phyloP scores from a whole-genome alignment of 257 asterid genomes.

The Penstemon newberryi region DNA sequence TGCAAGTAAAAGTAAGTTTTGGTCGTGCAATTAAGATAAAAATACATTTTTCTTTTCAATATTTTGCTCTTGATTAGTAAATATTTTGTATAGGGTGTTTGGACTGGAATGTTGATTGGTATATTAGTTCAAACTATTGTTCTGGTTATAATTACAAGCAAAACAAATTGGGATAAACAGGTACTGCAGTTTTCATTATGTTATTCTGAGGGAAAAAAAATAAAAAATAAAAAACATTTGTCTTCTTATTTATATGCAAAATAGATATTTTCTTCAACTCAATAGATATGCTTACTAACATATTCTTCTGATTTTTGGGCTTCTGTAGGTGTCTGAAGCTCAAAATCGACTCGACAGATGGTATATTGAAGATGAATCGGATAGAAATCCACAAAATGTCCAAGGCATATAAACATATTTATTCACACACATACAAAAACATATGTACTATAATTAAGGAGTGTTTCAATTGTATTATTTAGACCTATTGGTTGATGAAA shows the following conservation, averaged over 20 bases:
- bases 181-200: slow-evolving; percentile 19
- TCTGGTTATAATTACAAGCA: slow-evolving; percentile 40
- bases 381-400: not conserved
- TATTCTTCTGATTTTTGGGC: too few relatives aligned
- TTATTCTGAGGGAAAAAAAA: too few relatives aligned
- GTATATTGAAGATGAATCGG: slow-evolving; percentile 33
- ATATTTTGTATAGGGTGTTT: slow-evolving; percentile 49
- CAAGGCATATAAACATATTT: too few relatives aligned
- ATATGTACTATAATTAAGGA: too few relatives aligned
- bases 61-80: too few relatives aligned
- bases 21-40: too few relatives aligned
- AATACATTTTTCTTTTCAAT: not conserved
- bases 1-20: slow-evolving; percentile 45
- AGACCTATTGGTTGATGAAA: too few relatives aligned
- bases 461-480: too few relatives aligned
- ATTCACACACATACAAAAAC: too few relatives aligned
- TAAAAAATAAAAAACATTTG: too few relatives aligned
- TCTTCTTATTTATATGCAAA: too few relatives aligned
- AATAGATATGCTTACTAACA: too few relatives aligned
- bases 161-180: slow-evolving; percentile 69
- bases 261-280: not conserved
- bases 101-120: slow-evolving; percentile 71
- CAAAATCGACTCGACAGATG: slow-evolving; percentile 37
- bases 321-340: slow-evolving; percentile 37
- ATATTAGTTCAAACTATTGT: slow-evolving; percentile 51